These are phyloP conservation scores for Coemansia sp. DNA, from an alignment of 192 early-diverging fungal species.

Conservation along the genomic window DNA sequence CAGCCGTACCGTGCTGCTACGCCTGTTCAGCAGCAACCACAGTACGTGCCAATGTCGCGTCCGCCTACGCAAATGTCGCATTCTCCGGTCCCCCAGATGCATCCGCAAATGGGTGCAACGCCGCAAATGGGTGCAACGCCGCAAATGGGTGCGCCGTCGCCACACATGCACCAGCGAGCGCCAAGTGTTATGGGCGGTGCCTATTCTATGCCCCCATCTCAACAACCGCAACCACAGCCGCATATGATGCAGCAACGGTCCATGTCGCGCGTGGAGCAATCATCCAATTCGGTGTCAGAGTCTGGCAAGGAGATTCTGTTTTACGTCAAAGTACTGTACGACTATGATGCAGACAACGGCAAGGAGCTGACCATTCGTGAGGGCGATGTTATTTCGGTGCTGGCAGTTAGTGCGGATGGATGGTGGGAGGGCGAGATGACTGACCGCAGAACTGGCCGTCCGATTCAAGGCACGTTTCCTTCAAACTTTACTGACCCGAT, in stretches of 20 bases:
- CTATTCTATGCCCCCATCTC: constrained; percentile 2
- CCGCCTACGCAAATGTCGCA: constrained; percentile 49
- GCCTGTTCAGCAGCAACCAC: constrained; percentile 34
- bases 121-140: constrained; percentile 12
- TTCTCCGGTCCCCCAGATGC: constrained; percentile 12
- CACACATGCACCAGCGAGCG: constrained; percentile 27
- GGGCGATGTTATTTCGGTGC: constrained; percentile 51
- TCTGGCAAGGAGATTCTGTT: constrained; percentile 49
- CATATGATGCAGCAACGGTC: constrained; percentile 12
- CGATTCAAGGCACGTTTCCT: constrained; percentile 52
- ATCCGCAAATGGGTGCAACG: constrained; percentile 11
- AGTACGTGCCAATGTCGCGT: constrained; percentile 15
- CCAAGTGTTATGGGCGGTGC: constrained; percentile 41
- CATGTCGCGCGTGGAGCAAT: constrained; percentile 12
- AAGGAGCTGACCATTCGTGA: constrained; percentile 52
- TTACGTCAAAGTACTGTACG: constrained; percentile 56
- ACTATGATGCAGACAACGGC: constrained; percentile 51
- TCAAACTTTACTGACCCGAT: constrained; percentile 55
- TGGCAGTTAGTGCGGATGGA: constrained; percentile 50
- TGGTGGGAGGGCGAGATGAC: constrained; percentile 58
- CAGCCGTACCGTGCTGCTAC: constrained; percentile 25
- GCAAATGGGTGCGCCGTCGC: constrained; percentile 17
- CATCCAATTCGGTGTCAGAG: constrained; percentile 13
- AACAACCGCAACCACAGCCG: constrained; percentile 17
- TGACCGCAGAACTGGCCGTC: constrained; percentile 35